Percentiles rank a stretch among this genome's conserved stretches.
phyloP scores from a whole-genome alignment of 495 filamentous ascomycete species.

The Xylaria curta region DNA sequence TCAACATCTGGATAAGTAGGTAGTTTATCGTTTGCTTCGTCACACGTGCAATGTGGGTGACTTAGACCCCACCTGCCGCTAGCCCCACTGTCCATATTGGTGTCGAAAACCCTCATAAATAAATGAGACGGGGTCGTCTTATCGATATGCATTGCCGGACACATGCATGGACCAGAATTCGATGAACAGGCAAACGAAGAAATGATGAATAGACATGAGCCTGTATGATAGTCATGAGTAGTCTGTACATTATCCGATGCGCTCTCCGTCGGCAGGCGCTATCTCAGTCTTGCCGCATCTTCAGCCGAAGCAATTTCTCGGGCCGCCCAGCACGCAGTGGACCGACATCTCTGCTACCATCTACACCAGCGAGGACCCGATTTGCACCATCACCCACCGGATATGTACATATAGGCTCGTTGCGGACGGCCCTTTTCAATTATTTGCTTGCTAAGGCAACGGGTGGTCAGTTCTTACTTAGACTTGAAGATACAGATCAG shows the following conservation, averaged over 20 bases:
- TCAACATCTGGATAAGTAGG: background rate
- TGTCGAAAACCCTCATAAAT: background rate
- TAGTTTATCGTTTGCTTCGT: background rate
- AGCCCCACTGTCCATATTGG: background rate
- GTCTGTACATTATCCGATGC: conserved; percentile 32
- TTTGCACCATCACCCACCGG: conserved; percentile 97
- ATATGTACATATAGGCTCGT: conserved; percentile 86
- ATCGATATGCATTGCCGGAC: conserved; percentile 3
- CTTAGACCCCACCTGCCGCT: background rate
- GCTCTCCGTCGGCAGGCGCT: conserved; percentile 28
- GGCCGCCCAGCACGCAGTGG: conserved; percentile 26
- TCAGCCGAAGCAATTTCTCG: conserved; percentile 35
- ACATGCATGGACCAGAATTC: background rate
- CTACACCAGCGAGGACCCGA: conserved; percentile 78
- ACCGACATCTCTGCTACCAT: conserved; percentile 50
- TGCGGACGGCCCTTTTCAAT: conserved; percentile 92
- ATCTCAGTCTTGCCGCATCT: conserved; percentile 25
- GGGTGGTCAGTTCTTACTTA: conserved; percentile 88
- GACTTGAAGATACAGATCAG: conserved; percentile 96
- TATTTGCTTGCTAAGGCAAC: conserved; percentile 87
- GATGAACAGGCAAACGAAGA: background rate
- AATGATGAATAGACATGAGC: conserved; percentile 8
- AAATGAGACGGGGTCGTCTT: background rate
- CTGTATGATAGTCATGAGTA: conserved; percentile 29
- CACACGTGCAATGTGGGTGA: background rate